phyloP scores from a whole-genome alignment of 495 filamentous ascomycete species.

The Penicillium coffeae region DNA sequence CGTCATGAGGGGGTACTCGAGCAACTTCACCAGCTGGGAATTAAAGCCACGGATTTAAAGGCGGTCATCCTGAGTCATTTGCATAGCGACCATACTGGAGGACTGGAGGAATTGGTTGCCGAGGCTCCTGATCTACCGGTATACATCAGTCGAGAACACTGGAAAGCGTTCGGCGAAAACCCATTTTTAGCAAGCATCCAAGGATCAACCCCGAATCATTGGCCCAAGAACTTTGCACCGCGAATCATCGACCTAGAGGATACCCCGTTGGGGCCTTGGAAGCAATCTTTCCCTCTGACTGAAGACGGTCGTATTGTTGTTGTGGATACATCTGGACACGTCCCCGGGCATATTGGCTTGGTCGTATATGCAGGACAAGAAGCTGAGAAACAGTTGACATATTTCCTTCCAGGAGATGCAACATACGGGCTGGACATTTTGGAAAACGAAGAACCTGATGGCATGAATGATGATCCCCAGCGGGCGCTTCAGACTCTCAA shows the following conservation, averaged over 20 bases:
- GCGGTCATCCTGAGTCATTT: constrained; percentile 28
- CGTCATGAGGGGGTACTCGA: constrained; percentile 19
- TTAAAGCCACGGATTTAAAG: constrained; percentile 24
- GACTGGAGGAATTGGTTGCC: constrained; percentile 22
- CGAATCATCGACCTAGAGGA: constrained; percentile 20
- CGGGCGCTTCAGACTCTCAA: constrained; percentile 20
- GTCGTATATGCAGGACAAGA: constrained; percentile 17
- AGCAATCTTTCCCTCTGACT: constrained; percentile 24
- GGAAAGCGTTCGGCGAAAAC: constrained; percentile 24
- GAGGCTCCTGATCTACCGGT: constrained; percentile 18
- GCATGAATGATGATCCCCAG: constrained; percentile 26
- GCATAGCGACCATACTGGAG: constrained; percentile 31
- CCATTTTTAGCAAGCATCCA: constrained; percentile 24
- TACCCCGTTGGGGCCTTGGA: constrained; percentile 24
- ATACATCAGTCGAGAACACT: constrained; percentile 24
- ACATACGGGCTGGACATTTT: constrained; percentile 25
- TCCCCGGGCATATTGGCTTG: constrained; percentile 25
- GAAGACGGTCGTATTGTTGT: constrained; percentile 23
- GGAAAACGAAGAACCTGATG: constrained; percentile 27
- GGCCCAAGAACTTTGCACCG: constrained; percentile 24
- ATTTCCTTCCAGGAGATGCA: constrained; percentile 29
- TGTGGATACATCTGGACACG: constrained; percentile 32
- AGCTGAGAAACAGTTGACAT: constrained; percentile 8
- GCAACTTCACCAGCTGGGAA: constrained; percentile 16
- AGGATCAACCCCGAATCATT: constrained; percentile 25